These are phyloP conservation scores for Amanita jacksonii DNA, from an alignment of 768 basidiomycete species.

Conservation along the genomic window DNA sequence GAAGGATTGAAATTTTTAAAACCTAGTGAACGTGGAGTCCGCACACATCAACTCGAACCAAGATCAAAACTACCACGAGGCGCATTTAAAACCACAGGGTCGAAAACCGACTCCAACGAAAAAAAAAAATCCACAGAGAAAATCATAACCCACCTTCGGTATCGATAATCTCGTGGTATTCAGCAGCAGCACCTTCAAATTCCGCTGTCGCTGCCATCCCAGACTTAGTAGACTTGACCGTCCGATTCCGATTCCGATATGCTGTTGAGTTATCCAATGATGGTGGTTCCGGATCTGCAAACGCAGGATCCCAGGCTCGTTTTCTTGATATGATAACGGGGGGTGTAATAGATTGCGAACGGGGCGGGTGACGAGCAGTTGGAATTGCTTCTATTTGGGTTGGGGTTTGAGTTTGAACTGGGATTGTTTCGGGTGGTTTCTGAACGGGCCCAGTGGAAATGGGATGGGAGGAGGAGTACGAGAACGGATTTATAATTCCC, in stretches of 20 bases:
- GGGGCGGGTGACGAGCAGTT: constrained; percentile 19
- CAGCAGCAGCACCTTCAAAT: too few relatives aligned
- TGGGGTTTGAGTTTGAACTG: neutral
- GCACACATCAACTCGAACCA: constrained; percentile 10
- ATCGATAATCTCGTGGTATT: neutral
- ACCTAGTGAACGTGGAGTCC: constrained; percentile 14
- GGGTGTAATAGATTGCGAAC: constrained; percentile 30
- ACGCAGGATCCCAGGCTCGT: constrained; percentile 66
- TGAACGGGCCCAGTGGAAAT: neutral
- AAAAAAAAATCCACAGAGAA: too few relatives aligned
- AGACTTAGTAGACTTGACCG: too few relatives aligned
- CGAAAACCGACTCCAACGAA: too few relatives aligned
- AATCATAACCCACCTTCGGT: neutral
- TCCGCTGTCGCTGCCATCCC: too few relatives aligned
- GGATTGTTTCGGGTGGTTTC: neutral
- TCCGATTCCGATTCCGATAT: constrained; percentile 41
- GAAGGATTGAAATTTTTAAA: too few relatives aligned
- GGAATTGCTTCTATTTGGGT: constrained; percentile 10
- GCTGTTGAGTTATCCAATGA: constrained; percentile 48
- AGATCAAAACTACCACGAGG: neutral
- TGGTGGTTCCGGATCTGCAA: constrained; percentile 42
- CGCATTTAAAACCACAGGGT: too few relatives aligned
- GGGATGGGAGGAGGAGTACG: neutral
- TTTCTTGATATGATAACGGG: constrained; percentile 33
- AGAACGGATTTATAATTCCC: constrained; percentile 24